Conservation (phyloP, 2,329 filamentous ascomycete species). For the Pseudocercospora fijiensis region DNA sequence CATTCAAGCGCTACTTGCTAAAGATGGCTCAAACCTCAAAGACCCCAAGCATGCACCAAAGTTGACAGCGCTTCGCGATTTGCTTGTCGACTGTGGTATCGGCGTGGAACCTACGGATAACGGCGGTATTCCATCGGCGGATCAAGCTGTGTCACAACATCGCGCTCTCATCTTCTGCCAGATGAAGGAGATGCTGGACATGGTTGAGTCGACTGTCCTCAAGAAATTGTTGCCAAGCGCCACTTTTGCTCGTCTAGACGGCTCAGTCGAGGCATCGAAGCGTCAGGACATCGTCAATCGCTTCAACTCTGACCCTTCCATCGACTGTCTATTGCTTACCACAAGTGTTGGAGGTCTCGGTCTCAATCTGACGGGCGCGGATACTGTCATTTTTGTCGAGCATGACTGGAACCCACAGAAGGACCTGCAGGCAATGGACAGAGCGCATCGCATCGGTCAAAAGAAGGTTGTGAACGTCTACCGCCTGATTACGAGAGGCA, state of each 20-base stretch:
- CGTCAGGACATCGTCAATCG: conserved; percentile 98
- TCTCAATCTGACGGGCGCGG: conserved; percentile 91
- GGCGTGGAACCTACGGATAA: conserved; percentile 59
- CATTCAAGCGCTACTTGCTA: conserved; percentile 75
- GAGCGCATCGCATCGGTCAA: conserved; percentile 95
- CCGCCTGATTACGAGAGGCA: conserved; percentile 90
- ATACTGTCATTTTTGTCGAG: conserved; percentile 98
- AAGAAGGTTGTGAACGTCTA: conserved; percentile 99
- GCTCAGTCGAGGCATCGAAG: conserved; percentile 85
- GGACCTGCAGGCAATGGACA: conserved; percentile 98
- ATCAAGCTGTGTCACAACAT: conserved; percentile 88
- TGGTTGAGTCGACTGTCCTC: conserved; percentile 92
- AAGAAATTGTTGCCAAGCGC: conserved; percentile 88
- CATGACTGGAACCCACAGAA: conserved; percentile 99
- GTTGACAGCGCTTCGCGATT: conserved; percentile 80
- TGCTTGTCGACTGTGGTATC: conserved; percentile 98
- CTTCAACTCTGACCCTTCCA: conserved; percentile 96
- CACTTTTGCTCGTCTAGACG: conserved; percentile 91
- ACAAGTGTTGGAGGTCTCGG: conserved; percentile 94
- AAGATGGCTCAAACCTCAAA: conserved; percentile 76
- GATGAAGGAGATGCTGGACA: conserved; percentile 99
- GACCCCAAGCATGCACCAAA: conserved; percentile 91
- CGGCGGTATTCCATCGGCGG: conserved; percentile 54
- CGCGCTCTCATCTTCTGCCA: conserved; percentile 97
- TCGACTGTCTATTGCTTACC: conserved; percentile 89